Conservation (phyloP, 805 yeast genomes). For the Yarrowia hollandica region DNA sequence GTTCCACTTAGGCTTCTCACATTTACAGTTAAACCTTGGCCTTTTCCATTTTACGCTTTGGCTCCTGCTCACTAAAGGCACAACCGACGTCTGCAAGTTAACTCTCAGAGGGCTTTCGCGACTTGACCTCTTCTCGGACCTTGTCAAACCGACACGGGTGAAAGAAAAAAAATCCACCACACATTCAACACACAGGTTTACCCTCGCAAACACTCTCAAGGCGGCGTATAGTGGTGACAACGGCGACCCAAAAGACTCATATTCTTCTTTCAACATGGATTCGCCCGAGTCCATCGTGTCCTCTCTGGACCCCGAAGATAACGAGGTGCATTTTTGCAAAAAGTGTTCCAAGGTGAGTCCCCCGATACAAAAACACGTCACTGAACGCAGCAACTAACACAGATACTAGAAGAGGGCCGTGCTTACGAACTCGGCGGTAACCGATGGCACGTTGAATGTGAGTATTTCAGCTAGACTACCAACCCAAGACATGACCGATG, state of each 20-base stretch:
- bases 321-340: slow-evolving; percentile 37
- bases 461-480: too few relatives aligned
- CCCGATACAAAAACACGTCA: not conserved
- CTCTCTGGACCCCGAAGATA: slow-evolving; percentile 31
- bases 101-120: too few relatives aligned
- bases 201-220: too few relatives aligned
- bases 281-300: slow-evolving; percentile 29
- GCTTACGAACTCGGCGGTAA: slow-evolving; percentile 87
- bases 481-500: too few relatives aligned
- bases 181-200: not conserved
- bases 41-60: slow-evolving; percentile 13
- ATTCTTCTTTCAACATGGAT: slow-evolving; percentile 27
- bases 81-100: slow-evolving; percentile 8
- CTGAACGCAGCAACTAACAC: not conserved
- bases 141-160: too few relatives aligned
- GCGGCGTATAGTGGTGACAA: too few relatives aligned
- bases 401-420: slow-evolving; percentile 78
- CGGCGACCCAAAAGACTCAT: too few relatives aligned
- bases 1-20: slow-evolving; percentile 6
- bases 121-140: not conserved
- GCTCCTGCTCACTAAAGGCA: slow-evolving; percentile 22
- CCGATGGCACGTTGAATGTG: slow-evolving; percentile 91
- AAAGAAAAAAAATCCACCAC: too few relatives aligned
- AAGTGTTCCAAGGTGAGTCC: slow-evolving; percentile 35
- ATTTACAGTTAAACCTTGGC: slow-evolving; percentile 9